Evolutionary conservation across 2,329 filamentous ascomycete species (phyloP).

Genomic region (Penicillium sp.): DNA sequence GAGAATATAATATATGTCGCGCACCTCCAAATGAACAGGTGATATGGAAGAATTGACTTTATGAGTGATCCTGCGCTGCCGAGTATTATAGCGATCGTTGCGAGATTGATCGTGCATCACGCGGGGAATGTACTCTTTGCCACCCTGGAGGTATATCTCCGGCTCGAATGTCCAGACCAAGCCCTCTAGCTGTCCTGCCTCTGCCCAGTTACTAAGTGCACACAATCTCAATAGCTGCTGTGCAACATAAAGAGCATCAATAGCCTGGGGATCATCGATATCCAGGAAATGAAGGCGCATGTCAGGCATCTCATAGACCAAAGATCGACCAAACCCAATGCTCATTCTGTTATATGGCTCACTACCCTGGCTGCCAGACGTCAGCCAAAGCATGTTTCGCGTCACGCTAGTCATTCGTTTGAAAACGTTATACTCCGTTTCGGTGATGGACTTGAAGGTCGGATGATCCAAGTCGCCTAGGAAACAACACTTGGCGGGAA

Average conservation of each 20-base stretch:
- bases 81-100: slow-evolving; percentile 1
- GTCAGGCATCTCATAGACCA: not conserved
- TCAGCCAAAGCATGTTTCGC: slow-evolving; percentile 11
- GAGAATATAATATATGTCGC: not conserved
- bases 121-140: not conserved
- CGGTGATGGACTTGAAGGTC: slow-evolving; percentile 5
- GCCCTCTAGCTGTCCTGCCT: not conserved
- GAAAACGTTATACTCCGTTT: not conserved
- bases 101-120: not conserved
- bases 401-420: slow-evolving; percentile 1
- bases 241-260: not conserved
- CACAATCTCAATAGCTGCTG: slow-evolving; percentile 1
- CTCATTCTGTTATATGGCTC: slow-evolving; percentile 7
- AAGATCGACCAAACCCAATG: slow-evolving; percentile 8
- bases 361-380: not conserved
- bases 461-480: slow-evolving; percentile 1
- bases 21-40: not conserved
- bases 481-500: not conserved
- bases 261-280: not conserved
- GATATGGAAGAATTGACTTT: not conserved
- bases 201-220: not conserved
- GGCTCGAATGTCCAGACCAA: slow-evolving; percentile 6
- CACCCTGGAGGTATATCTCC: not conserved
- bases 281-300: slow-evolving; percentile 2
- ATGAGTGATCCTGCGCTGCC: not conserved